phyloP scores from a whole-genome alignment of 2,329 filamentous ascomycete species.

The Aspergillus sp. region DNA sequence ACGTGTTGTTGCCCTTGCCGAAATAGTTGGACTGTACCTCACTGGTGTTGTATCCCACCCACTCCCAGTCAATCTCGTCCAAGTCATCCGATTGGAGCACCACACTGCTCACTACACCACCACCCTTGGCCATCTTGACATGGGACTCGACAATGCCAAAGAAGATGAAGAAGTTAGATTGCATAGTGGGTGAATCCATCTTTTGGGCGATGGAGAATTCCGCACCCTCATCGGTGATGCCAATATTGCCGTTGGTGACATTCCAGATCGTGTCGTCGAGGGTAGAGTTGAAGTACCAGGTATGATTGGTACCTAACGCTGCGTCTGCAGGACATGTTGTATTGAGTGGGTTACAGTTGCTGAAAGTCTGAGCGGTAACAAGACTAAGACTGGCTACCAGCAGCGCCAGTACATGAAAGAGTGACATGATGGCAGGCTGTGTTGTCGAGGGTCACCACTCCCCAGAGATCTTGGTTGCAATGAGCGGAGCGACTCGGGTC shows the following conservation, averaged over 20 bases:
- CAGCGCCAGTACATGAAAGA: conserved; percentile 30
- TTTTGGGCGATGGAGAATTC: conserved; percentile 70
- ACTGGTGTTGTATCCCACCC: conserved; percentile 42
- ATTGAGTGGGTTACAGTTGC: conserved; percentile 75
- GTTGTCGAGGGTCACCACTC: conserved; percentile 11
- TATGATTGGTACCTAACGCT: conserved; percentile 65
- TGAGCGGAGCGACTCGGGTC: conserved; percentile 10
- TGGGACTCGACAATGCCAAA: conserved; percentile 77
- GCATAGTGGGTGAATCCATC: conserved; percentile 76
- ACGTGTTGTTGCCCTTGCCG: conserved; percentile 76
- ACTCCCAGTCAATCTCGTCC: conserved; percentile 79
- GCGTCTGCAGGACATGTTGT: conserved; percentile 69
- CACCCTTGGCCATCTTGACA: conserved; percentile 73
- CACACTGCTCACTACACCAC: conserved; percentile 77
- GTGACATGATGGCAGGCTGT: conserved; percentile 26
- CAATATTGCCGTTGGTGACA: conserved; percentile 65
- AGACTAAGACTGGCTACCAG: conserved; percentile 31
- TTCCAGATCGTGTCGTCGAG: conserved; percentile 66
- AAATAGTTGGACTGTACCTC: conserved; percentile 86
- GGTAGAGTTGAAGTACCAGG: conserved; percentile 65
- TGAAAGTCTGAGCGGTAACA: conserved; percentile 69
- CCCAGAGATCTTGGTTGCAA: conserved; percentile 17
- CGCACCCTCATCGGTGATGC: conserved; percentile 65
- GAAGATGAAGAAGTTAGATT: conserved; percentile 81
- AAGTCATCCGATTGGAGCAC: conserved; percentile 82